Evolutionary conservation across 148 eudicot genomes (phyloP).

Genomic region (Cornus suecica): DNA sequence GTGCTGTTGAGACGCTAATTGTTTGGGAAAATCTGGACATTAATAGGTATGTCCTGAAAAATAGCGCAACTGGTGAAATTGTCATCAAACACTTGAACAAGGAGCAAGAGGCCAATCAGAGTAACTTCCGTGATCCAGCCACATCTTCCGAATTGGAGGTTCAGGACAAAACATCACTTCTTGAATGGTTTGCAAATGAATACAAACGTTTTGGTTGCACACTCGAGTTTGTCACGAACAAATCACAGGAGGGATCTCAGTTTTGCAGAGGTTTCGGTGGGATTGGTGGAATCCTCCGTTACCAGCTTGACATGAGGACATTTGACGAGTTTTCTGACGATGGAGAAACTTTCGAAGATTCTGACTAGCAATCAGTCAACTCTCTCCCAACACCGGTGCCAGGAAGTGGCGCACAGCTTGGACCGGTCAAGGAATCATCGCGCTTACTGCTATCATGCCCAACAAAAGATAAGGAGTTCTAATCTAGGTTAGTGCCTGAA

Average conservation of each 20-base stretch:
- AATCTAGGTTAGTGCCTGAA: slow-evolving; percentile 16
- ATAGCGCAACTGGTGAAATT: slow-evolving; percentile 20
- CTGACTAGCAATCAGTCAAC: slow-evolving; percentile 27
- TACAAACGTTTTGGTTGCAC: slow-evolving; percentile 23
- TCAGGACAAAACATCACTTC: slow-evolving; percentile 26
- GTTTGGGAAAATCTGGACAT: slow-evolving; percentile 34
- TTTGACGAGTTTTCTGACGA: slow-evolving; percentile 29
- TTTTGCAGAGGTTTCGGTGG: slow-evolving; percentile 34
- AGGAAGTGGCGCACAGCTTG: slow-evolving; percentile 17
- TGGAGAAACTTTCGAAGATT: slow-evolving; percentile 23
- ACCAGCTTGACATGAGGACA: slow-evolving; percentile 28
- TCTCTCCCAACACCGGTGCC: slow-evolving; percentile 15
- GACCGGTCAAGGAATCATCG: slow-evolving; percentile 24
- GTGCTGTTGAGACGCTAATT: slow-evolving; percentile 27
- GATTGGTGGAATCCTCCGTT: slow-evolving; percentile 30
- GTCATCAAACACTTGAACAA: slow-evolving; percentile 28
- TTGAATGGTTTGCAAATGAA: slow-evolving; percentile 30
- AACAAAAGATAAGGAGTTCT: neutral
- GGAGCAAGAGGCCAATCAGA: slow-evolving; percentile 24
- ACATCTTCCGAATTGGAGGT: slow-evolving; percentile 25
- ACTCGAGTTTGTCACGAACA: slow-evolving; percentile 29
- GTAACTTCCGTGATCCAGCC: slow-evolving; percentile 21
- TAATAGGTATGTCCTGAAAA: slow-evolving; percentile 23
- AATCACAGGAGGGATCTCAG: slow-evolving; percentile 31
- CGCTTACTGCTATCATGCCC: slow-evolving; percentile 1